A percentile compares a stretch with the other conserved stretches of the same genome.
Evolutionary conservation across 768 basidiomycete genomes (phyloP).

Genomic region (Austroboletus eburneus): DNA sequence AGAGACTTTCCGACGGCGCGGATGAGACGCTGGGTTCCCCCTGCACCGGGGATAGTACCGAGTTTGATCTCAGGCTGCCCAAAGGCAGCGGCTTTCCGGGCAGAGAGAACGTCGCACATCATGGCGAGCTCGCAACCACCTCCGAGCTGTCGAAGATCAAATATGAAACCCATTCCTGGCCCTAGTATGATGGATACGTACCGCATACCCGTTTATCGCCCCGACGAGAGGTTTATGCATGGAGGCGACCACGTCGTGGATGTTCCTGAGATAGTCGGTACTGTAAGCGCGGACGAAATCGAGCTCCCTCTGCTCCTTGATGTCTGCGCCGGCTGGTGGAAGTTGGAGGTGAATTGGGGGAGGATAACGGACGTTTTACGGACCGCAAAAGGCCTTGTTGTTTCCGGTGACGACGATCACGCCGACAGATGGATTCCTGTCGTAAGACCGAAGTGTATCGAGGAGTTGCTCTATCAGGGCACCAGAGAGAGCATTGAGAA

Average conservation of each 20-base stretch:
- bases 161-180: no score
- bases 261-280: conserved; percentile 39
- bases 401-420: conserved; percentile 92
- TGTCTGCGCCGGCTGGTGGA: conserved; percentile 79
- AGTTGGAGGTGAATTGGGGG: no score
- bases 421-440: conserved; percentile 64
- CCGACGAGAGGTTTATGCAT: conserved; percentile 90
- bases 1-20: conserved; percentile 79
- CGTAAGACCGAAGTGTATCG: conserved; percentile 60
- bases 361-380: neutral
- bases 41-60: conserved; percentile 91
- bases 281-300: conserved; percentile 50
- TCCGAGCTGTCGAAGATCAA: conserved; percentile 61
- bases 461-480: conserved; percentile 79
- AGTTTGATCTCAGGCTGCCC: conserved; percentile 96
- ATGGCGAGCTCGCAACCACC: conserved; percentile 96
- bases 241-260: conserved; percentile 41
- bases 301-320: conserved; percentile 95
- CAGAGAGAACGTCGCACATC: conserved; percentile 93
- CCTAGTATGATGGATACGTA: no score
- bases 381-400: conserved; percentile 66
- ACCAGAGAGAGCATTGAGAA: conserved; percentile 80
- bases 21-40: conserved; percentile 89
- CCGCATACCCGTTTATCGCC: conserved; percentile 90
- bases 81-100: conserved; percentile 82